These are phyloP conservation scores for Gossypium gossypioides DNA, from an alignment of 441 rosid genomes.

Conservation along the genomic window DNA sequence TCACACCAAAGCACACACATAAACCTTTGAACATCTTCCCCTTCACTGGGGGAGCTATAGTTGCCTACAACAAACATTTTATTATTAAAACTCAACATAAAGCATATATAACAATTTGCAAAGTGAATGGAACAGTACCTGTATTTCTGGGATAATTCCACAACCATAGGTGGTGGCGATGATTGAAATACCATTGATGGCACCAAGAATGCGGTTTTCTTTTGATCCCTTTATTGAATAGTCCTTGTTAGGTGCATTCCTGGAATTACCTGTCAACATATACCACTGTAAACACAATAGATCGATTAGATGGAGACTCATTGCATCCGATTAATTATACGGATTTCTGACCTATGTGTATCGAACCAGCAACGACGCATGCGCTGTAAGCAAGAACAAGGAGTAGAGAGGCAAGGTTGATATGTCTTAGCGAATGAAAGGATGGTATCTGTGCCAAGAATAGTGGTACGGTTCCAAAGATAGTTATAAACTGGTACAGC, in stretches of 20 bases:
- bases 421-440: slow-evolving; percentile 49
- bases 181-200: slow-evolving; percentile 44
- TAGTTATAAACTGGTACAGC: slow-evolving; percentile 39
- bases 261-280: slow-evolving; percentile 30
- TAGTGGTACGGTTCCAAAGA: slow-evolving; percentile 27
- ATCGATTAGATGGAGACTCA: not conserved
- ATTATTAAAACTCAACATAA: too few relatives aligned
- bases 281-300: not conserved
- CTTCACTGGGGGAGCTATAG: slow-evolving; percentile 42
- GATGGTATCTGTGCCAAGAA: slow-evolving; percentile 51
- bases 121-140: slow-evolving; percentile 22
- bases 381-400: slow-evolving; percentile 40
- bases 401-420: slow-evolving; percentile 40
- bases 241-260: slow-evolving; percentile 31
- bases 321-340: not conserved
- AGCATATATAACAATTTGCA: not conserved
- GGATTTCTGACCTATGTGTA: slow-evolving; percentile 27
- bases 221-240: slow-evolving; percentile 28
- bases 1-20: slow-evolving; percentile 35
- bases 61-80: slow-evolving; percentile 25
- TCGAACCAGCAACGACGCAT: slow-evolving; percentile 29
- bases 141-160: slow-evolving; percentile 58
- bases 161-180: slow-evolving; percentile 37
- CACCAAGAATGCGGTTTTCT: slow-evolving; percentile 22
- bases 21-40: slow-evolving; percentile 59